Base-by-base conservation (phyloP, 768 basidiomycete genomes). In the Grammothele lineata region DNA sequence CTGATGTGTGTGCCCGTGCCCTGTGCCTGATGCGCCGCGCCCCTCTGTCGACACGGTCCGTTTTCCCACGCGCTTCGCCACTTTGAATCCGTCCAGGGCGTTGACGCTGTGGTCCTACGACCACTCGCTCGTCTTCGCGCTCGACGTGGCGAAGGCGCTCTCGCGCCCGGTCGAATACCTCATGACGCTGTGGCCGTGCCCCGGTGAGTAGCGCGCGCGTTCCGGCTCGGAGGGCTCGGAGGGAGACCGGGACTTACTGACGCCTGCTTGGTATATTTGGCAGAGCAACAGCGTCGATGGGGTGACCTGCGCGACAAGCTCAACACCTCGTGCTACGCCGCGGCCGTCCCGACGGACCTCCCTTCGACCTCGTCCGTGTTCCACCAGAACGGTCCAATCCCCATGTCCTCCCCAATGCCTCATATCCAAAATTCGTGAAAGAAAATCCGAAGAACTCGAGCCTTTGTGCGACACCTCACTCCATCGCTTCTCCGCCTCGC, bases 71-170 rank as follows among this genome's bases (percentile, higher is more conserved):
- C 35, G 35, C 35, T n/a, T 7, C 35, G 35, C 12, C 7, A n/a
- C 9, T 19, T n/a, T 36, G 35, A 6, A 8, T 8, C 8, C 35
- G 41, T 54, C 25, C 51, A 83, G 81, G 45, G 72, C 76, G 4
- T 57, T 87, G 45, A 67, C 68, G 7, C 63, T 87, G 44, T 87
- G 81, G 80, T 70, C 77, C 52, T 72, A 70, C 48, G 84, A 87
- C 57, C 68, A 74, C 42, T 70, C 76, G 1, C 60, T 86, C 53
- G 71, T 67, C 14, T 65, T 83, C 32, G 83, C 83, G 2, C 67
- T 87, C 51, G 79, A 83, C 26, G 77, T 83, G 37, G 77, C 79
- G 50, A 76, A 75, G 55, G 72, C 77, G 8, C 66, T 87, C n/a
- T 60, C 86, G 35, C 70, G 74, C 21, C 77, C 79, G 9, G 70